Evolutionary conservation across 1,284 basidiomycete genomes (phyloP), one percentile per base, ranked within the genome.

Genomic region (Sporisorium iseilematis-ciliati): DNA sequence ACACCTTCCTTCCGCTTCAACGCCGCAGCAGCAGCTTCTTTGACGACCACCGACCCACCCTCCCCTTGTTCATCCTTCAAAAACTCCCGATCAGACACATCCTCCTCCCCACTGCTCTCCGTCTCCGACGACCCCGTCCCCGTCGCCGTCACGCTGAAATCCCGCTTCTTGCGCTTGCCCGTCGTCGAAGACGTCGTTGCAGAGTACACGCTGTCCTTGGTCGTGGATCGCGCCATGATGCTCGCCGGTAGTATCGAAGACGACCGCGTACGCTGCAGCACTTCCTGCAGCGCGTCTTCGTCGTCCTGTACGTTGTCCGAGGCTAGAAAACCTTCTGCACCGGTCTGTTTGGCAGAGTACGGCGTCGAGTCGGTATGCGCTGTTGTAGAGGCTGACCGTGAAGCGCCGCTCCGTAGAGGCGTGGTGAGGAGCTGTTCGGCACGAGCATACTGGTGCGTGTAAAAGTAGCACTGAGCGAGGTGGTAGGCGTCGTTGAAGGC

Each of bases 401-500:
- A 68, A 0, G 75, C 64, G n/a, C 69, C 78, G 14, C 56, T 71
- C 2, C 75, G 75, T 83, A 94, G 93, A 0, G 94, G 93, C 29
- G 92, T 89, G 0, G 92, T 94, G 46, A 99, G 89, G 20, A 99
- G 88, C 52, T 92, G 90, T 85, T 97, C 95, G 1, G 97, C 95
- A 42, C 95, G 92, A 7, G 93, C 91, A 85, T 96, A 99, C 76
- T 97, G 93, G 77, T 95, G 92, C 5, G 92, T 95, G 86, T 95
- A 91, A 85, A 97, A 99, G 87, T 95, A 95, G 0, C 93, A 93
- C 85, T 99, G 96, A 0, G 97, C 96, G 18, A 99, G 90, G 94
- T 96, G 98, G 86, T 98, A 99, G 10, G 95, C 97, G 86, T 99
- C 97, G 85, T 82, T 84, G 64, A 72, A 65, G 25, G 66, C 66